Base-by-base conservation (phyloP, 176 grass and related monocot genomes). In the Neostapfia colusana region DNA sequence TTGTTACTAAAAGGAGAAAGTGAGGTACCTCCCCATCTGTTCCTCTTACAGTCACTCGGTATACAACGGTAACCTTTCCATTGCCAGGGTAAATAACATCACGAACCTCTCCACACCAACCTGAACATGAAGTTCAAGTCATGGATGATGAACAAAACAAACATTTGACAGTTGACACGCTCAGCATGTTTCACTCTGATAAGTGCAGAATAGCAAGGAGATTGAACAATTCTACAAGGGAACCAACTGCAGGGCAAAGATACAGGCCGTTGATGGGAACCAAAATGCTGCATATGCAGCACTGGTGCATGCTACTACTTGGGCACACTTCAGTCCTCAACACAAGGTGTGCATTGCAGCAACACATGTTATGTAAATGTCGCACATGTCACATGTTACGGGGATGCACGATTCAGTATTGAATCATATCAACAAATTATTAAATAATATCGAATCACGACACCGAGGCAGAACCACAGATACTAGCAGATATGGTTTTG, bases 101-200 rank as follows among this genome's bases (percentile, higher is more conserved):
- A 5, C 92, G 89, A 7, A 95, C 92, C 83, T 95, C 92, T 36
- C 92, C 92, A 48, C 89, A 95, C 92, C 92, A 95, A 50, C 92
- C 92, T 95, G 83, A 70, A 72, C 16, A 76, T 35, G 14, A 34
- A 61, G n/a, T 54, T 0, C 5, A 48, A 4, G 2, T 44, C 36
- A 57, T 44, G 24, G 68, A 27, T 4, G 10, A 2, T 14, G 25
- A 20, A 41, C 1, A 41, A 67, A 25, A 63, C 8, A 10, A 37
- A 0, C 1, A 31, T 31, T 31, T 31, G 3, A 23, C 36, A 16
- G 35, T 44, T 53, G 18, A 8, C 53, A 34, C 0, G 13, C 48
- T 6, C 21, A 69, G 7, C 7, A 24, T 4, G 69, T 51, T 62
- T 27, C 18, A 61, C 41, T 31, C 8, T 5, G 38, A 40, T 3